Evolutionary conservation across 225 moss, liverwort and hornwort species (phyloP), one percentile per base, ranked within the genome.

Genomic region (Physcomitrium patens): DNA sequence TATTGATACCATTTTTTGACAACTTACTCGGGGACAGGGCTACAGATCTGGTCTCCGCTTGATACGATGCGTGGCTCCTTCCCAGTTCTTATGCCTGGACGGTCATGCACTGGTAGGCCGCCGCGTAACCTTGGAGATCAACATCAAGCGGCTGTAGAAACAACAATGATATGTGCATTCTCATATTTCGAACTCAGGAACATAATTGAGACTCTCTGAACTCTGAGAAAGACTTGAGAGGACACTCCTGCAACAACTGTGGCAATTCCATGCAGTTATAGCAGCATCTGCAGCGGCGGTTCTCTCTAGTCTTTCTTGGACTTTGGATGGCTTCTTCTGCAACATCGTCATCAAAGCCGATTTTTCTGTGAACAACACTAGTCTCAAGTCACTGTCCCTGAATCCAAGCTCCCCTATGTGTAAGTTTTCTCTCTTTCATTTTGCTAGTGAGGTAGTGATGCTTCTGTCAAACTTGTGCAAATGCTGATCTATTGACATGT

Each of bases 191-290:
- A 44, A 54, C 9, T 6, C 62, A 13, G 37, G 22, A 3, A 26
- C 48, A 20, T 9, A 53, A 13, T 31, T 17, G 83, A 71, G 63
- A 5, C 75, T 57, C 58, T 67, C 71, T 79, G 22, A 20, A 48
- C 71, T 79, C 79, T 83, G 83, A 83, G 83, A 83, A 83, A 83
- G 76, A 79, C 76, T 83, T 83, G 83, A 83, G 72, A 79, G 83
- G 79, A 79, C 75, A 78, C 60, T 44, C 65, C 20, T 60, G 59
- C 44, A 69, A 54, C 67, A 16, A 18, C 69, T 37, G 8, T 15
- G 22, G 60, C 27, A 12, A 54, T 61, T n/a, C 26, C 60, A 50
- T 26, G 57, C 1, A 20, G 12, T n/a, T 15, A 11, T 9, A 10
- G 3, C 14, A 62, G 53, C 67, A 19, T 4, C 53, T 71, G 78